A percentile compares a stretch with the other conserved stretches of the same genome.
Evolutionary conservation across 306 rosid species (phyloP).

Genomic region (Acacia acuminata): DNA sequence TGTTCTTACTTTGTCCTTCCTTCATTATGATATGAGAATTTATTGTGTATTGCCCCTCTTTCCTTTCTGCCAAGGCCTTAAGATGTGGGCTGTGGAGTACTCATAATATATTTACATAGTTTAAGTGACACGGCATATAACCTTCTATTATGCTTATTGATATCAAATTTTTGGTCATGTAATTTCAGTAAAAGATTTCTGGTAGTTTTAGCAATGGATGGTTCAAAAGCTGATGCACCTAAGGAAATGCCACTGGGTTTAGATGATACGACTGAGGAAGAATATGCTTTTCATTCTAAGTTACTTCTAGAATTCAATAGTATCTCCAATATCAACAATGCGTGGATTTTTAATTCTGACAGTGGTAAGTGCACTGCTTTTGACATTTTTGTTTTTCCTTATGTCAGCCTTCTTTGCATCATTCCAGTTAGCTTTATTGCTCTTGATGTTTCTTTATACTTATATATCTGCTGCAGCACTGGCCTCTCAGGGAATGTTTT

Average conservation of each 20-base stretch:
- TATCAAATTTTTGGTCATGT: neutral
- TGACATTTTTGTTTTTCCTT: neutral
- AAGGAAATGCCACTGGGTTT: constrained; percentile 58
- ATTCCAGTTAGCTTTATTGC: neutral
- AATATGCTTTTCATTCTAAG: constrained; percentile 65
- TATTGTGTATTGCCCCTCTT: neutral
- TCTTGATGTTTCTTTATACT: neutral
- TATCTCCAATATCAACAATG: constrained; percentile 71
- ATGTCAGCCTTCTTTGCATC: neutral
- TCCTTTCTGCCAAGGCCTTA: neutral
- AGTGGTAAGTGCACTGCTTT: constrained; percentile 37
- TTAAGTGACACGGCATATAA: neutral
- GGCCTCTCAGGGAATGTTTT: constrained; percentile 62
- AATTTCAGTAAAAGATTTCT: constrained; percentile 39
- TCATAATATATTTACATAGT: neutral
- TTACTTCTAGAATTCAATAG: constrained; percentile 65
- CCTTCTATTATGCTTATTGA: neutral
- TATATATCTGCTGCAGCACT: constrained; percentile 32
- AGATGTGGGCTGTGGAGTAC: neutral
- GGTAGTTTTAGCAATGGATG: constrained; percentile 53
- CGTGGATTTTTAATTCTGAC: constrained; percentile 72
- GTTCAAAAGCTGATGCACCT: constrained; percentile 31
- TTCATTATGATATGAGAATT: neutral
- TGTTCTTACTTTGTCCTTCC: neutral
- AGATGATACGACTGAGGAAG: constrained; percentile 61